Base-by-base conservation (phyloP, 306 rosid species). In the Corylus avellana region DNA sequence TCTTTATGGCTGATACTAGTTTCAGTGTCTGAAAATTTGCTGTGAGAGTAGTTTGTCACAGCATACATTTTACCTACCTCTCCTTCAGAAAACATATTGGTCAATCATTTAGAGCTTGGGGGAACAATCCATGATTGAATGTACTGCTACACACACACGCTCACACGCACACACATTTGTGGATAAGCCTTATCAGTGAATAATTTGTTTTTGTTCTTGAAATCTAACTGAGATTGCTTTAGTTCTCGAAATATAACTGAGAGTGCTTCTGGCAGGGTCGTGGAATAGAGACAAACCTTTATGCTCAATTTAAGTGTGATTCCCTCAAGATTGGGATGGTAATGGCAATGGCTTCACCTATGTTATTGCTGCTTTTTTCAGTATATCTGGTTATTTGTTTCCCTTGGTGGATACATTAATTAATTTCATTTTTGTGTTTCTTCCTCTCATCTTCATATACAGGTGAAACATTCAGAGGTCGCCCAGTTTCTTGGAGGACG, bases 261-360 rank as follows among this genome's bases (percentile, higher is more conserved):
- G 42, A 59, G 56, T 79, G 53, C 63, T 59, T 84, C 76, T 77
- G 73, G 64, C 91, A 95, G 99, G 99, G 99, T 22, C 99, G 99
- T 58, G 98, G 92, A 54, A 93, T 95, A 72, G 98, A 93, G 87
- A 91, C 98, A 64, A 95, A 95, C 86, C 96, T 95, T 66, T 90
- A 93, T 79, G 99, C 99, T 35, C 98, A 87, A 72, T 95, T 95
- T 17, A 91, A 85, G 85, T 93, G 98, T 64, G 99, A 95, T 83
- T 95, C 97, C 53, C 92, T 93, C 49, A 95, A 95, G 87, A 93
- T 95, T 77, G 99, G 99, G 72, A 93, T 95, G 98, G 99, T 95
- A 87, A 80, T 73, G 25, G 76, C 79, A 87, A 80, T 73, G 25
- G 76, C 79, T 61, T 50, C 39, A 18, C 4, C 57, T 16, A 50